Evolutionary conservation across 2,329 filamentous ascomycete species (phyloP).

Genomic region (Cadophora sp.): DNA sequence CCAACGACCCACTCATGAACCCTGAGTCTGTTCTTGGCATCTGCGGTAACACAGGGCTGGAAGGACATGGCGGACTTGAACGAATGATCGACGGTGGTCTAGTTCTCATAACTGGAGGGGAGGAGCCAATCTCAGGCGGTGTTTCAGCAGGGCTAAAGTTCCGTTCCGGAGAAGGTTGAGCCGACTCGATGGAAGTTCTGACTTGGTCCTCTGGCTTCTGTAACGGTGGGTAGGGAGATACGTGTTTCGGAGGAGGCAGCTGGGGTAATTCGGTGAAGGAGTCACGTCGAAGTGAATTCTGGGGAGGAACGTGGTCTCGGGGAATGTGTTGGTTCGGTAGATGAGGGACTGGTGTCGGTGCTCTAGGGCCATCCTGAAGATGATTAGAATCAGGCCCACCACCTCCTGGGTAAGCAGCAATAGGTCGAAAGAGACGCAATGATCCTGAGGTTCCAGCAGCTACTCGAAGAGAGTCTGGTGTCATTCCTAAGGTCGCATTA

Average conservation of each 20-base stretch:
- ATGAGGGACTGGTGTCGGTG: conserved; percentile 75
- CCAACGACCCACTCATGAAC: conserved; percentile 80
- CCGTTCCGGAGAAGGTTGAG: conserved; percentile 56
- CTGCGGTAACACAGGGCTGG: conserved; percentile 65
- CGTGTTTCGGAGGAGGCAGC: conserved; percentile 42
- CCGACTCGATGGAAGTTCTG: conserved; percentile 49
- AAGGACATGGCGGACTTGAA: conserved; percentile 80
- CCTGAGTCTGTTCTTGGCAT: conserved; percentile 72
- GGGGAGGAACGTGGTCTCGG: conserved; percentile 34
- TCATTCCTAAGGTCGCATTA: conserved; percentile 73
- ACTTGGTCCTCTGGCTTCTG: conserved; percentile 44
- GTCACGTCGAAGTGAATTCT: conserved; percentile 64
- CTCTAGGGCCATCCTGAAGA: conserved; percentile 75
- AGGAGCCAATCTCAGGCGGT: conserved; percentile 85
- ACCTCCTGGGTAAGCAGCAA: conserved; percentile 57
- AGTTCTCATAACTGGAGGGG: conserved; percentile 78
- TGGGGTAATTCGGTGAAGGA: conserved; percentile 59
- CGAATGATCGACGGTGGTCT: conserved; percentile 60
- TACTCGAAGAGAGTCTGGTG: conserved; percentile 83
- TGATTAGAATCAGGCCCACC: conserved; percentile 54
- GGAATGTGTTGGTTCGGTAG: conserved; percentile 47
- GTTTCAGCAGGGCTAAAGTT: conserved; percentile 65
- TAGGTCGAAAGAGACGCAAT: conserved; percentile 81
- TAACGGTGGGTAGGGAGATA: conserved; percentile 49
- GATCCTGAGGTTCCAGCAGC: conserved; percentile 90